phyloP scores from a whole-genome alignment of 371 early-diverging fungal species.

The Mucor saturninus region DNA sequence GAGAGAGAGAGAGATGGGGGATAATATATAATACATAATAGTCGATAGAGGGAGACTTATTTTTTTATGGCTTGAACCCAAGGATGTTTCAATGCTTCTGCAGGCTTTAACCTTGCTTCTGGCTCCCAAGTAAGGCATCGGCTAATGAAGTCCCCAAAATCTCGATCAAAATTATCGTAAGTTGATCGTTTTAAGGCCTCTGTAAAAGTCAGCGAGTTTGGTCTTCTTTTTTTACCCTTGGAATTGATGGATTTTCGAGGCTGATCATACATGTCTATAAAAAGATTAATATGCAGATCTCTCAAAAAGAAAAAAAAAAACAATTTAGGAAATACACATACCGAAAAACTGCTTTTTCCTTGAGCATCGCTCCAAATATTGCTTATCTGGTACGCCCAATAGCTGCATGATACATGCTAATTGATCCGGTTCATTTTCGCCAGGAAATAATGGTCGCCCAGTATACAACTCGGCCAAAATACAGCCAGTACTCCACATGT shows the following conservation, averaged over 20 bases:
- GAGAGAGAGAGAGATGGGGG: background rate
- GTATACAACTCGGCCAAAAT: constrained; percentile 94
- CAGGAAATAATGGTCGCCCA: constrained; percentile 93
- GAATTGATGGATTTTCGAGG: constrained; percentile 78
- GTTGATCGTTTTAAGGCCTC: constrained; percentile 59
- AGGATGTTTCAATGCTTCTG: constrained; percentile 75
- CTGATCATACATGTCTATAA: constrained; percentile 60
- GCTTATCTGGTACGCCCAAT: constrained; percentile 78
- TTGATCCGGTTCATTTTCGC: constrained; percentile 96
- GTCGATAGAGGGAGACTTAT: background rate
- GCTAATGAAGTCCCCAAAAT: constrained; percentile 84
- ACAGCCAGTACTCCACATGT: constrained; percentile 99
- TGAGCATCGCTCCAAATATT: constrained; percentile 76
- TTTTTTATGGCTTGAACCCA: constrained; percentile 56
- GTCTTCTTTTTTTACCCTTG: constrained; percentile 84
- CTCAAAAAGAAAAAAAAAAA: background rate
- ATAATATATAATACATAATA: background rate
- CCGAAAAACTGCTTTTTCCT: constrained; percentile 89
- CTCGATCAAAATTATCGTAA: constrained; percentile 59
- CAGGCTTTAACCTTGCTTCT: constrained; percentile 78
- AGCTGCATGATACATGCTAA: constrained; percentile 94
- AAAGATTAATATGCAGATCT: background rate
- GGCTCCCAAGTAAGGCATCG: constrained; percentile 90
- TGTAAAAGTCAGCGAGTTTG: constrained; percentile 72
- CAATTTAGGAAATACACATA: constrained; percentile 35